Evolutionary conservation across 2,329 filamentous ascomycete genomes (phyloP).

Genomic region (Blumeria graminis): DNA sequence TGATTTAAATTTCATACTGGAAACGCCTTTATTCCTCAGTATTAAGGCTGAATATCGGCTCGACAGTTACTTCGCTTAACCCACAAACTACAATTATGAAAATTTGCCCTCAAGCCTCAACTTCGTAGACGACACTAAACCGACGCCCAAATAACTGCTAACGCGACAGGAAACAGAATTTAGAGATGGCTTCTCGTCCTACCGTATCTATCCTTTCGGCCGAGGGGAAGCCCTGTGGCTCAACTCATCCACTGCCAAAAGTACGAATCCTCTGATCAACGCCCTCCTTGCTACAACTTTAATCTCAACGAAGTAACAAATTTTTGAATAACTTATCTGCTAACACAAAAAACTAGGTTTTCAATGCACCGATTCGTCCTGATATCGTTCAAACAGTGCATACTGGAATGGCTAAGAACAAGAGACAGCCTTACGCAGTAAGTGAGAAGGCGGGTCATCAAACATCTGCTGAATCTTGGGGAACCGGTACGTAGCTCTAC

Average conservation of each 20-base stretch:
- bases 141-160: too few species aligned
- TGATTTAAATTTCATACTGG: too few species aligned
- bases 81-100: too few species aligned
- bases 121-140: too few species aligned
- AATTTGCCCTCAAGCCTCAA: too few species aligned
- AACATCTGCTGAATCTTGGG: slow-evolving; percentile 99
- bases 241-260: slow-evolving; percentile 75
- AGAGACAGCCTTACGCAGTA: slow-evolving; percentile 97
- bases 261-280: slow-evolving; percentile 8
- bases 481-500: slow-evolving; percentile 64
- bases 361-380: slow-evolving; percentile 88
- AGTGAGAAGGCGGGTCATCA: slow-evolving; percentile 99
- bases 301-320: neutral
- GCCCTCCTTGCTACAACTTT: too few species aligned
- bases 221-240: slow-evolving; percentile 78
- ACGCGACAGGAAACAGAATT: neutral
- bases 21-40: too few species aligned
- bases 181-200: slow-evolving; percentile 70
- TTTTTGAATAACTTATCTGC: slow-evolving; percentile 1
- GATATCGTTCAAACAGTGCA: slow-evolving; percentile 94
- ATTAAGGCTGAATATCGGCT: too few species aligned
- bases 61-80: too few species aligned
- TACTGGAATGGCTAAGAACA: slow-evolving; percentile 99
- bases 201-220: slow-evolving; percentile 93
- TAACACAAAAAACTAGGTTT: slow-evolving; percentile 32